Conservation (phyloP, 225 moss, liverwort and hornwort genomes). For the Straminergon stramineum region DNA sequence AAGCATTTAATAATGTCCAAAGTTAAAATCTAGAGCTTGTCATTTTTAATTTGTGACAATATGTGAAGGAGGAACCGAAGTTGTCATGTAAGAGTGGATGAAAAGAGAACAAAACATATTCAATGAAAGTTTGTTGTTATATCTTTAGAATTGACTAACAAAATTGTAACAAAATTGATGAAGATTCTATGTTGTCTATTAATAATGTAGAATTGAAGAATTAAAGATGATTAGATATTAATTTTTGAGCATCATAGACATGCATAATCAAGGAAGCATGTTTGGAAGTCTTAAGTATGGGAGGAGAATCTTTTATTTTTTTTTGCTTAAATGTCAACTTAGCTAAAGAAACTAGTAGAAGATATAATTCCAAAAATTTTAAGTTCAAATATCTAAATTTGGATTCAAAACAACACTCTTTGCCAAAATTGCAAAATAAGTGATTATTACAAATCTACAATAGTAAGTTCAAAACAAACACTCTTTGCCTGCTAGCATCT, state of each 20-base stretch:
- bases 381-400: background rate
- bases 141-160: accelerated
- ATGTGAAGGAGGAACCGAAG: background rate
- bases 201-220: background rate
- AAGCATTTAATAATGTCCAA: background rate
- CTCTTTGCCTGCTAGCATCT: background rate
- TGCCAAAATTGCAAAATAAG: background rate
- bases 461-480: background rate
- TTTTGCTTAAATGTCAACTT: background rate
- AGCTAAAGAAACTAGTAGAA: background rate
- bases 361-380: background rate
- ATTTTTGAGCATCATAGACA: accelerated
- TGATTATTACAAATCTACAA: background rate
- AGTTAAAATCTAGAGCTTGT: background rate
- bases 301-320: background rate
- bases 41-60: background rate
- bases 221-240: background rate
- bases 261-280: accelerated
- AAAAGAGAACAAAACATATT: background rate
- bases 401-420: background rate
- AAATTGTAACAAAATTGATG: accelerated
- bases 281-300: background rate
- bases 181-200: background rate
- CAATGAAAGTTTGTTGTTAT: background rate
- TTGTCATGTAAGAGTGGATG: background rate